phyloP scores from a whole-genome alignment of 345 rosid genomes.

The Nephelium lappaceum region DNA sequence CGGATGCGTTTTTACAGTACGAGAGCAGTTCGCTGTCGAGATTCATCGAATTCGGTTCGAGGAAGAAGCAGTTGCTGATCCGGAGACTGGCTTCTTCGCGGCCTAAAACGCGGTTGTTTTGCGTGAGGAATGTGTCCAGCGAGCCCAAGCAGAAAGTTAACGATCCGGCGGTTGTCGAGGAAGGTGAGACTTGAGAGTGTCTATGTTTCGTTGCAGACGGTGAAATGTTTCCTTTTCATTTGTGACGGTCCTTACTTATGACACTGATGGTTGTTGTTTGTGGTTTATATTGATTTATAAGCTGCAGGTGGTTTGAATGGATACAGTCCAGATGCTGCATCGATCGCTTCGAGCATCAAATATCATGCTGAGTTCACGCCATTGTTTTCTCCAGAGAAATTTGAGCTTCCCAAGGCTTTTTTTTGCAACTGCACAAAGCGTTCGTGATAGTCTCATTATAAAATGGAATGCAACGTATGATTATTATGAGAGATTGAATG shows the following conservation, averaged over 20 bases:
- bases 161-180: slow-evolving; percentile 35
- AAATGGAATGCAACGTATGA: slow-evolving; percentile 77
- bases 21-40: slow-evolving; percentile 27
- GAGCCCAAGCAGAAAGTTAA: slow-evolving; percentile 36
- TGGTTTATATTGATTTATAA: slow-evolving; percentile 31
- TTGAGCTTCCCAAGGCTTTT: slow-evolving; percentile 70
- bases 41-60: slow-evolving; percentile 32
- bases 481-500: slow-evolving; percentile 57
- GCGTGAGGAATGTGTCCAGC: slow-evolving; percentile 42
- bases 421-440: slow-evolving; percentile 77
- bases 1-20: slow-evolving; percentile 16
- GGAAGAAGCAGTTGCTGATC: slow-evolving; percentile 33
- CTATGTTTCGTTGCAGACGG: neutral
- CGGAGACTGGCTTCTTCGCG: slow-evolving; percentile 27
- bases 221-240: neutral
- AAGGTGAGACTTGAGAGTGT: slow-evolving; percentile 31
- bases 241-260: neutral
- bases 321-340: slow-evolving; percentile 51
- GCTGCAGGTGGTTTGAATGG: slow-evolving; percentile 24
- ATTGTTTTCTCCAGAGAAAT: slow-evolving; percentile 59
- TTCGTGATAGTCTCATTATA: slow-evolving; percentile 62
- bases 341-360: slow-evolving; percentile 62
- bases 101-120: neutral
- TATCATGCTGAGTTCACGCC: slow-evolving; percentile 80
- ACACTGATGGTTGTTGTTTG: neutral